Evolutionary conservation across 2,329 filamentous ascomycete species (phyloP), one percentile per base, ranked within the genome.

Genomic region (Delphinella strobiligena): DNA sequence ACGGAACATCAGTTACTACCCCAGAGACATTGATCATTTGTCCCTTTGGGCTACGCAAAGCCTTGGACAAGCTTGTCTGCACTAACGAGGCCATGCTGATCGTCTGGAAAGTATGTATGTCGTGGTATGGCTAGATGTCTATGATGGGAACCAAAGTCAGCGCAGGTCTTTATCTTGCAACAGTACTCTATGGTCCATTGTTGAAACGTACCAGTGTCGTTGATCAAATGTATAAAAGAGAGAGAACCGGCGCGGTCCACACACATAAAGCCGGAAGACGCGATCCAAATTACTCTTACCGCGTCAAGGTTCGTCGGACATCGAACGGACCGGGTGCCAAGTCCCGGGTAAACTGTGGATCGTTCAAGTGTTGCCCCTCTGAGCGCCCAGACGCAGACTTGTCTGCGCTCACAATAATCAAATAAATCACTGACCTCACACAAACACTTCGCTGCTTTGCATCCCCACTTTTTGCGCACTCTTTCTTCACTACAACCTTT

Each of bases 1-100:
- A 68, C 36, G 68, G 10, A 3, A 37, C 69, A 49, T 89, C 82
- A 37, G 75, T 73, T 3, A 89, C 72, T 4, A 89, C 59, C 1
- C 85, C 87, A 37, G 86, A 70, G 31, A 91, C 61, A 58, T 66
- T 80, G 46, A 78, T 63, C 22, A 7, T 27, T 27, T 12, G 7
- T 27, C 7, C 22, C 22, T 27, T 27, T 7, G 22, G 22, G 22
- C 12, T 12, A 7, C 12, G 7, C 22, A 27, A 27, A 27, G 22
- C 7, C 22, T 12, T 12, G 22, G 22, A 12, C 22, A 12, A 27
- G 22, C 7, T 27, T 12, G 22, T 27, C 22, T 7, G 22, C 22
- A 7, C 7, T 27, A 7, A 7, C 7, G 22, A 27, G 12, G 7
- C 22, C 7, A 27, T 7, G 22, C 22, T 27, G 22, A 27, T n/a